These are phyloP conservation scores for Glonium stellatum DNA, from an alignment of 495 filamentous ascomycete species.

Conservation along the genomic window DNA sequence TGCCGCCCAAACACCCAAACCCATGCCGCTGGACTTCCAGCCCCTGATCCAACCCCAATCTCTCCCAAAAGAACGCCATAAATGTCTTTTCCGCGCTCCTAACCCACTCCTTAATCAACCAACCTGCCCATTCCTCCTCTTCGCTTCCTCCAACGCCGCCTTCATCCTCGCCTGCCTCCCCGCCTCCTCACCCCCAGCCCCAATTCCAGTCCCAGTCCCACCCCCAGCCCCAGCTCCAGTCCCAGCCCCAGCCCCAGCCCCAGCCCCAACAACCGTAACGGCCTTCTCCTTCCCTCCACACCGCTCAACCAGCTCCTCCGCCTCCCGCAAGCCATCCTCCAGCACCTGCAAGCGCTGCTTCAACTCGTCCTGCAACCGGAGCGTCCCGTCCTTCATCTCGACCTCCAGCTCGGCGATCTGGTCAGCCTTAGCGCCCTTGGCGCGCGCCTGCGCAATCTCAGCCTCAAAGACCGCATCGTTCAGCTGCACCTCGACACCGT, in stretches of 20 bases:
- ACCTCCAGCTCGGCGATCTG: slow-evolving; percentile 18
- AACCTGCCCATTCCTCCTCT: slow-evolving; percentile 29
- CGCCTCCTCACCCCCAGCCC: slow-evolving; percentile 9
- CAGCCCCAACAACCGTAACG: slow-evolving; percentile 19
- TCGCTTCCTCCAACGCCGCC: slow-evolving; percentile 28
- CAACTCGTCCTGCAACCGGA: slow-evolving; percentile 29
- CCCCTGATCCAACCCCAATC: too few relatives aligned
- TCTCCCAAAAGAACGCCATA: neutral
- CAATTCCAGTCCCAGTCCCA: too few relatives aligned
- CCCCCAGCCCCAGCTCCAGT: too few relatives aligned
- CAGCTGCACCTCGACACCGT: slow-evolving; percentile 29
- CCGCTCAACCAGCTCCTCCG: slow-evolving; percentile 13
- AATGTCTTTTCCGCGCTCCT: neutral
- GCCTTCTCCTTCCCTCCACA: slow-evolving; percentile 17
- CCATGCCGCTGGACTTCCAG: too few relatives aligned
- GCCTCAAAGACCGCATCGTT: slow-evolving; percentile 22
- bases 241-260: too few relatives aligned
- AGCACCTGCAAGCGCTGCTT: slow-evolving; percentile 28
- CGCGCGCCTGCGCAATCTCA: slow-evolving; percentile 28
- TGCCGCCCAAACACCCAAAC: too few relatives aligned
- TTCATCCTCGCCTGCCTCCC: slow-evolving; percentile 20
- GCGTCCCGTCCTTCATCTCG: slow-evolving; percentile 25
- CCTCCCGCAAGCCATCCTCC: slow-evolving; percentile 17
- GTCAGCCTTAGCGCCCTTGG: slow-evolving; percentile 17
- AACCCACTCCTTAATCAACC: neutral